Evolutionary conservation across 2,329 filamentous ascomycete genomes (phyloP), one percentile per base, ranked within the genome.

Genomic region (Neonectria magnoliae): DNA sequence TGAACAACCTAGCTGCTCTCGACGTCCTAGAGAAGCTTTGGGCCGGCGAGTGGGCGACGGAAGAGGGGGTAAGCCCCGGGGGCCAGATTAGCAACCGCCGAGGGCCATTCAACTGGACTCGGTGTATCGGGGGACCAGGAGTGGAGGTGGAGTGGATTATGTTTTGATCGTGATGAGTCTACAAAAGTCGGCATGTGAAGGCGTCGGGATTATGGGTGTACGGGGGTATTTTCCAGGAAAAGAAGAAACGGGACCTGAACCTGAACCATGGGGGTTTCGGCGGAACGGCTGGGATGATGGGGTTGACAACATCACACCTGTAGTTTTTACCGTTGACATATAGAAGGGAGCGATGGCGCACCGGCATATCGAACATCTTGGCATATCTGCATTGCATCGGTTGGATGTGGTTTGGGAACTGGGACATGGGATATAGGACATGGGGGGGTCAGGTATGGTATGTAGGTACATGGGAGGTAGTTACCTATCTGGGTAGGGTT

Each of bases 1-100:
- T 94, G 84, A 98, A 97, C 80, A 98, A 97, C 76, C 85, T 97
- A 44, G 91, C 92, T 7, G 93, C 92, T 8, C 84, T 98, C 27
- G 92, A 96, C 73, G 89, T 97, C 4, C 81, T 98, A 45, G 94
- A 98, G 82, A 89, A 90, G 73, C 86, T 97, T 16, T 98, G 95
- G 94, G 83, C 84, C 13, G 86, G 85, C 54, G 85, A 88, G 54
- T 79, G 76, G 69, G 74, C 79, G 62, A 80, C 80, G 47, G 78
- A 80, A 29, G 77, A 79, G 56, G 72, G 74, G 52, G 68, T 75
- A 20, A 78, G 73, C 54, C 75, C 77, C 20, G 76, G 71, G 22
- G 66, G 73, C 18, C 73, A 64, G 72, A 73, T 80, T 55, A 78
- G 77, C 51, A 76, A 76, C 60, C 78, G 80, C 60, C 79, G 82